A percentile compares a stretch with the other conserved stretches of the same genome.
Conservation (phyloP, 2,329 filamentous ascomycete genomes). For the Phaeosphaeriaceae sp. region DNA sequence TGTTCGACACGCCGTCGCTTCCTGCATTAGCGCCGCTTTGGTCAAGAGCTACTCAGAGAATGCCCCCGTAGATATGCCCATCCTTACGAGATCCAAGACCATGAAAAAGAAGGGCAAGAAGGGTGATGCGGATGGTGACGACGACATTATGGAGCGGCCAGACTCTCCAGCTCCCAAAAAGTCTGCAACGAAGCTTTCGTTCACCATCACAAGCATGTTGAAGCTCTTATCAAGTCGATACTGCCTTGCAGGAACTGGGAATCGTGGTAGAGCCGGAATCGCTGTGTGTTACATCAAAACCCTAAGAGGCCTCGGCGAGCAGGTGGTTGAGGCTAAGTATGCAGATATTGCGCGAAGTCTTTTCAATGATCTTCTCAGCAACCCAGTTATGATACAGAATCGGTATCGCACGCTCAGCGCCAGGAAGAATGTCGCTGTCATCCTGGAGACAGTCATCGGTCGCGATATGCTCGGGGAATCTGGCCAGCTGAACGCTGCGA, state of each 20-base stretch:
- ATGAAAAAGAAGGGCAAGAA: conserved; percentile 78
- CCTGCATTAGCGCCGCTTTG: conserved; percentile 81
- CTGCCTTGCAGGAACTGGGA: conserved; percentile 76
- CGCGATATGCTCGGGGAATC: conserved; percentile 84
- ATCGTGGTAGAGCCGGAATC: conserved; percentile 80
- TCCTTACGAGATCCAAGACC: conserved; percentile 60
- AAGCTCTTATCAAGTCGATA: conserved; percentile 82
- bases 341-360: conserved; percentile 80
- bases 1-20: conserved; percentile 84
- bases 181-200: conserved; percentile 69
- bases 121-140: conserved; percentile 71
- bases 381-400: conserved; percentile 77
- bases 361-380: conserved; percentile 78
- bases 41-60: conserved; percentile 79
- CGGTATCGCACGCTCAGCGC: conserved; percentile 86
- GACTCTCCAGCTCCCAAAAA: conserved; percentile 80
- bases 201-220: conserved; percentile 79
- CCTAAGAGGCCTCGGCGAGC: conserved; percentile 78
- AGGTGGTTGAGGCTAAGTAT: conserved; percentile 83
- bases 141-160: conserved; percentile 69
- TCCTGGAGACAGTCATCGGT: conserved; percentile 84
- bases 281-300: conserved; percentile 87
- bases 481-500: conserved; percentile 83
- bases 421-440: conserved; percentile 80
- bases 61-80: conserved; percentile 46